Evolutionary conservation across 1,139 yeast species (phyloP), one percentile per base, ranked within the genome.

Genomic region (Magnusiomyces paraingens): DNA sequence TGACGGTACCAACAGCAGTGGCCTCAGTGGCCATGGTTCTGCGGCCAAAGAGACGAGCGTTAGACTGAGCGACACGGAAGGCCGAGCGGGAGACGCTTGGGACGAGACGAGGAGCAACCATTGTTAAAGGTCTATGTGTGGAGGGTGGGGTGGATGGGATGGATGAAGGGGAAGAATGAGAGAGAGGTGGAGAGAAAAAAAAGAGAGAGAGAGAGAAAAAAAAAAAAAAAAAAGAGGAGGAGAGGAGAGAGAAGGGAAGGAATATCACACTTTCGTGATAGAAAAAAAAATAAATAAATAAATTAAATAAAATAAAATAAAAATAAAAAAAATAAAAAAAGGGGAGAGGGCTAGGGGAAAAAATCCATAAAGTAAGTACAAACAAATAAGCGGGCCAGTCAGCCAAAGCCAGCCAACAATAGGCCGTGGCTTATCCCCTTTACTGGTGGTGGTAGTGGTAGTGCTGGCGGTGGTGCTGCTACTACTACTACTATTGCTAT

Each of bases 71-170:
- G 70, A 93, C 93, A 76, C 83, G 83, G 77, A 85, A 82, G 71
- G 96, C 95, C 74, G 86, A 81, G 79, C 91, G 90, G 70, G 95
- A 82, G 70, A 89, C 78, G 74, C 89, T 80, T 80, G 90, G 86
- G 78, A 86, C 84, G 78, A 89, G 84, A 84, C 95, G 89, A 76
- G 96, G 93, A 76, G 84, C 70, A 63, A 68, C 71, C 73, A 69
- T 69, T 60, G 60, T 65, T 59, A 54, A 55, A 61, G 55, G 55
- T 52, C n/a, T 36, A 36, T 54, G 42, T 35, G 52, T 44, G 50
- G 51, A 40, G 45, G 51, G 48, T 47, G 32, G 47, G 52, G 15
- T 36, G 51, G 38, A 29, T 38, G 47, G 36, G 56, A 53, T 53
- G 47, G 51, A 50, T 53, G 41, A 50, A 45, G 48, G 55, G 44